phyloP scores from a whole-genome alignment of 2,329 filamentous ascomycete genomes.

The Cladosporium oxysporum region DNA sequence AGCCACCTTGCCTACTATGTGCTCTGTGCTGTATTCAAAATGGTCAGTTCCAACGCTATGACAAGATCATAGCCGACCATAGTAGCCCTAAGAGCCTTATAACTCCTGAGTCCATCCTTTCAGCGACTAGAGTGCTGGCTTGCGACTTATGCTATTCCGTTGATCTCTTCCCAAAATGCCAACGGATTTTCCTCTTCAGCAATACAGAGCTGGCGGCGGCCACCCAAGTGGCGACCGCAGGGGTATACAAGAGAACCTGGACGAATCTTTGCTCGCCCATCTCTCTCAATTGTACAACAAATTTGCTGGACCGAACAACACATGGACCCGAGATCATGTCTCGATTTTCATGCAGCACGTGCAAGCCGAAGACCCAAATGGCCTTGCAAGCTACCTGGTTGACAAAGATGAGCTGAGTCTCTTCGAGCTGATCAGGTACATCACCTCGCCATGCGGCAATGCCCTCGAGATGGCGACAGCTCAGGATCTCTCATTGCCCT shows the following conservation, averaged over 20 bases:
- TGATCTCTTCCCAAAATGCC: too few relatives aligned
- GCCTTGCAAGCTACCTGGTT: background rate
- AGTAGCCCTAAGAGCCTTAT: too few relatives aligned
- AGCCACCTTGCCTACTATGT: too few relatives aligned
- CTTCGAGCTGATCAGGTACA: background rate
- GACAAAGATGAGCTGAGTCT: background rate
- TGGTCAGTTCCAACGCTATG: too few relatives aligned
- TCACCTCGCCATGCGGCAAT: background rate
- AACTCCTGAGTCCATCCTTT: too few relatives aligned
- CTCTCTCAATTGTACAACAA: background rate
- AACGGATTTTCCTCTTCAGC: too few relatives aligned
- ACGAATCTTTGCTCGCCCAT: background rate
- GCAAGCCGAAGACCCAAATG: background rate
- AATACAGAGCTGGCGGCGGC: background rate
- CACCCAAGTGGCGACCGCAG: background rate
- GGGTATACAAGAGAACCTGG: background rate
- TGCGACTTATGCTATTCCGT: too few relatives aligned
- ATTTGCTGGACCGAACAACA: background rate
- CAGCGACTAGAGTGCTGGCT: too few relatives aligned
- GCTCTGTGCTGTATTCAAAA: too few relatives aligned
- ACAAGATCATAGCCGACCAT: too few relatives aligned
- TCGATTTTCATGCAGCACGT: background rate
- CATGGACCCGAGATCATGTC: background rate
- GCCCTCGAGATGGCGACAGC: background rate
- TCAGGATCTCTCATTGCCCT: background rate